These are phyloP conservation scores for Trypanosoma melophagium DNA, from an alignment of 208 protist genomes.

Conservation along the genomic window DNA sequence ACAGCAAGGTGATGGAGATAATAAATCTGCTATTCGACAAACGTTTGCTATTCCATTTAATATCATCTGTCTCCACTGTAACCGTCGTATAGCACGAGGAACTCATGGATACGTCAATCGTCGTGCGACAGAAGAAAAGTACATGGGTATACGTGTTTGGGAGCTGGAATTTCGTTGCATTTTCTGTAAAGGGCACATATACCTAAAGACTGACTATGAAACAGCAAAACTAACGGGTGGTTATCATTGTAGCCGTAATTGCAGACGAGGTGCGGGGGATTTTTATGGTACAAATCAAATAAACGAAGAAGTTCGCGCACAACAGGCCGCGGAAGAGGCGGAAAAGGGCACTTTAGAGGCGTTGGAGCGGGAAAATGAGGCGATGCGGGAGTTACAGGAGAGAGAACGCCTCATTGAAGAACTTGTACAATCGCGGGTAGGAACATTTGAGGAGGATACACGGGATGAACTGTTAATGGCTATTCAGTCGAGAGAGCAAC, in stretches of 20 bases:
- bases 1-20: constrained; percentile 16
- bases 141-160: constrained; percentile 78
- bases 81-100: constrained; percentile 68
- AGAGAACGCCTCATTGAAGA: constrained; percentile 67
- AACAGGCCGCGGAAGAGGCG: constrained; percentile 54
- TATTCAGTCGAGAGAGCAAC: constrained; percentile 9
- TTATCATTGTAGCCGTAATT: constrained; percentile 69
- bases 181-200: constrained; percentile 67
- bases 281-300: constrained; percentile 65
- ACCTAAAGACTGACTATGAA: constrained; percentile 70
- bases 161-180: constrained; percentile 77
- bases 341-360: constrained; percentile 65
- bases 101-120: constrained; percentile 85
- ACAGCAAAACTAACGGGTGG: constrained; percentile 81
- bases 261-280: constrained; percentile 66
- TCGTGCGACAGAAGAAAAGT: constrained; percentile 55
- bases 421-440: constrained; percentile 50
- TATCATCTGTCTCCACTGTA: constrained; percentile 67
- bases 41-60: constrained; percentile 88
- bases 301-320: constrained; percentile 52
- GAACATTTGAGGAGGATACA: constrained; percentile 33
- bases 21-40: constrained; percentile 49
- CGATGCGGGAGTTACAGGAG: constrained; percentile 57
- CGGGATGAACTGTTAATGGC: constrained; percentile 38
- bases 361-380: constrained; percentile 78